Evolutionary conservation across 257 asterid species (phyloP).

Genomic region (Nicotiana tabacum): DNA sequence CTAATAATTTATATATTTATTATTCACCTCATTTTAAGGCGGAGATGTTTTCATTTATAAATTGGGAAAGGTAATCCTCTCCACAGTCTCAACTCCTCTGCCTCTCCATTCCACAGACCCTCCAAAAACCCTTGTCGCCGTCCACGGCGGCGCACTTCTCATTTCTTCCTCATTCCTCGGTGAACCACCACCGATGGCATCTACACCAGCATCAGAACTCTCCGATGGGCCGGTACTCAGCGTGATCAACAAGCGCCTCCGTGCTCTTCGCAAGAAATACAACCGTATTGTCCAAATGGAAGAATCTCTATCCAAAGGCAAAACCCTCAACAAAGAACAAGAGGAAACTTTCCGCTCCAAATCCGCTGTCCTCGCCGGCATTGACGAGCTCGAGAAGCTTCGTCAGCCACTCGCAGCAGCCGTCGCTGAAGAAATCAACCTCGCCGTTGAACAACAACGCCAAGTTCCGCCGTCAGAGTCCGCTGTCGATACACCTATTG

Average conservation of each 20-base stretch:
- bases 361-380: constrained; percentile 45
- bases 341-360: constrained; percentile 70
- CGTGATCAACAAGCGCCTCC: constrained; percentile 75
- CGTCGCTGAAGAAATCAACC: constrained; percentile 55
- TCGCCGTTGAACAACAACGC: constrained; percentile 19
- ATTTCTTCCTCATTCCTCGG: neutral
- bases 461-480: neutral
- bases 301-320: constrained; percentile 59
- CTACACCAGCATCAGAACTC: constrained; percentile 41
- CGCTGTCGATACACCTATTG: neutral
- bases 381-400: constrained; percentile 78
- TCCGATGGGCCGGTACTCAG: constrained; percentile 64
- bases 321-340: constrained; percentile 73
- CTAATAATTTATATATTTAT: too few species aligned
- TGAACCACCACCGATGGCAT: constrained; percentile 6
- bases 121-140: constrained; percentile 1
- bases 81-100: neutral
- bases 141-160: neutral
- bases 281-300: constrained; percentile 79
- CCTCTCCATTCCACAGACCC: neutral
- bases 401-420: constrained; percentile 61
- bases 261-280: constrained; percentile 65
- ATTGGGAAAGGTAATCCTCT: constrained; percentile 6
- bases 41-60: neutral
- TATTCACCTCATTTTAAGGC: too few species aligned